These are phyloP conservation scores for Parmelia sp. DNA, from an alignment of 495 filamentous ascomycete species.

Conservation along the genomic window DNA sequence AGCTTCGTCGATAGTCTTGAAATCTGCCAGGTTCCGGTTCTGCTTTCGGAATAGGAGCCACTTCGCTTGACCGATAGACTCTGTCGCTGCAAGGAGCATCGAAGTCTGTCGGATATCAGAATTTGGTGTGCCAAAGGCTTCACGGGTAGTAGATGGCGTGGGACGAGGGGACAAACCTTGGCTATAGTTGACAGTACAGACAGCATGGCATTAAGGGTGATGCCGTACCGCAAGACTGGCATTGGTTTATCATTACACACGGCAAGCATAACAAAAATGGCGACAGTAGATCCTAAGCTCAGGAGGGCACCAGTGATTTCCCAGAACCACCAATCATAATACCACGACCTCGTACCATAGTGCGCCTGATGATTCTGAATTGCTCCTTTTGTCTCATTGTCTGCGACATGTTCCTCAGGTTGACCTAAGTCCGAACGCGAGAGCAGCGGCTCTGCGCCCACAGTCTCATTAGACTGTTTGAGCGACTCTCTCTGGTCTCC, in stretches of 20 bases:
- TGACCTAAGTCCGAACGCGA: not conserved
- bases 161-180: slow-evolving; percentile 4
- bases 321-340: slow-evolving; percentile 13
- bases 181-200: slow-evolving; percentile 41
- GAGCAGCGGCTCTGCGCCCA: not conserved
- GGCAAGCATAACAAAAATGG: slow-evolving; percentile 34
- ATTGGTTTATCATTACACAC: slow-evolving; percentile 37
- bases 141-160: not conserved
- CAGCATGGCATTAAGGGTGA: slow-evolving; percentile 44
- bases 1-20: not conserved
- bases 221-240: slow-evolving; percentile 39
- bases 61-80: slow-evolving; percentile 7
- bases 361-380: not conserved
- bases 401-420: not conserved
- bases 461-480: too few species aligned
- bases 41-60: not conserved
- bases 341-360: not conserved
- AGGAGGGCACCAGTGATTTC: not conserved
- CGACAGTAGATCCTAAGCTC: slow-evolving; percentile 22
- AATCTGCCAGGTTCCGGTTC: not conserved
- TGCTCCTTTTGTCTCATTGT: not conserved
- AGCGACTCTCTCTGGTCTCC: not conserved
- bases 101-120: not conserved
- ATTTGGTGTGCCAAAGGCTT: not conserved
- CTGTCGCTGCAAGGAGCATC: not conserved